Evolutionary conservation across 306 rosid species (phyloP).

Genomic region (Ochetophila trinervis): DNA sequence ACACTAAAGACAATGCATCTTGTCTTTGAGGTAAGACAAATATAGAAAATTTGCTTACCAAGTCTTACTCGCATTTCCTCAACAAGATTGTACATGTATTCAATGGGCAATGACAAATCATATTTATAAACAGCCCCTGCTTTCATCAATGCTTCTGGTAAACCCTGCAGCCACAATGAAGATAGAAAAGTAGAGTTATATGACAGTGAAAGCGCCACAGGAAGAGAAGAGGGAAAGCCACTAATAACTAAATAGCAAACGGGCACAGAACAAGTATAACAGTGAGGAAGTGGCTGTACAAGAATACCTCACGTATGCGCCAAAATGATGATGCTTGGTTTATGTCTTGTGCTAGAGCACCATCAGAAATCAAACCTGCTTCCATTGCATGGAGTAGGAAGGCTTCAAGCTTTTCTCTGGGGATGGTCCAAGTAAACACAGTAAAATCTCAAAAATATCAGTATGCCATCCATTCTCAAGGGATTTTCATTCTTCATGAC

Average conservation of each 20-base stretch:
- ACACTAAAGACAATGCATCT: neutral
- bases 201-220: too few species aligned
- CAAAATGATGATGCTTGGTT: slow-evolving; percentile 92
- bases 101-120: slow-evolving; percentile 83
- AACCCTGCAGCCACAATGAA: slow-evolving; percentile 48
- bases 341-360: slow-evolving; percentile 91
- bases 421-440: slow-evolving; percentile 26
- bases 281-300: neutral
- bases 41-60: slow-evolving; percentile 43
- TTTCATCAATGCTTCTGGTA: slow-evolving; percentile 80
- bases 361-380: slow-evolving; percentile 81
- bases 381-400: slow-evolving; percentile 81
- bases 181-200: neutral
- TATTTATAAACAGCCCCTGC: slow-evolving; percentile 90
- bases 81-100: slow-evolving; percentile 64
- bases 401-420: slow-evolving; percentile 95
- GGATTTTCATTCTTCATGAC: neutral
- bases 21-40: slow-evolving; percentile 6
- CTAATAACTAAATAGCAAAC: slow-evolving; percentile 7
- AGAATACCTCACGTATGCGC: slow-evolving; percentile 81
- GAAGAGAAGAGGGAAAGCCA: neutral
- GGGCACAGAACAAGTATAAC: too few species aligned
- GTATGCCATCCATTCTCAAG: neutral
- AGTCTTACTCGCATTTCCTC: slow-evolving; percentile 78
- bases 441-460: neutral